Conservation (phyloP, 371 early-diverging fungal species). For the Lichtheimia corymbifera region DNA sequence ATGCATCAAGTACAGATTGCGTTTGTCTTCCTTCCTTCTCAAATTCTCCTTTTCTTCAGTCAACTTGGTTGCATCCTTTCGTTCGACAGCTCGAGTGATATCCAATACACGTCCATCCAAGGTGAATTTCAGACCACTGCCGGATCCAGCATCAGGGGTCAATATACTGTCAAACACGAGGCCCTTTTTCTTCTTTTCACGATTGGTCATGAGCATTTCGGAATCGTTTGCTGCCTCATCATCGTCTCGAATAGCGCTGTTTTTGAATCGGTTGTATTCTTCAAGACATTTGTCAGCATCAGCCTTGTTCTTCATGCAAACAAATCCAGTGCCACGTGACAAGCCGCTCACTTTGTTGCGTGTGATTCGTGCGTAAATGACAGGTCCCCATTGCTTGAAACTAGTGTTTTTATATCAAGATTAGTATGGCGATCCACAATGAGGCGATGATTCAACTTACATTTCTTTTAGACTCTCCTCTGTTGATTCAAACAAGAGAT, state of each 20-base stretch:
- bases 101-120: constrained; percentile 83
- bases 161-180: constrained; percentile 63
- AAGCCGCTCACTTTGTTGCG: constrained; percentile 79
- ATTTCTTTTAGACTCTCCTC: constrained; percentile 77
- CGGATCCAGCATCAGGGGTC: constrained; percentile 66
- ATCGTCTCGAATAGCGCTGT: constrained; percentile 43
- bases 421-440: constrained; percentile 11
- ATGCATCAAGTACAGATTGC: constrained; percentile 77
- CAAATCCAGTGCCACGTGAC: constrained; percentile 92
- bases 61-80: constrained; percentile 68
- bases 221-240: constrained; percentile 30
- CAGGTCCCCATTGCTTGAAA: constrained; percentile 71
- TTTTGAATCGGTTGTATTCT: constrained; percentile 62
- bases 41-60: constrained; percentile 61
- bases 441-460: constrained; percentile 40
- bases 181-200: constrained; percentile 60
- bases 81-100: constrained; percentile 79
- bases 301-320: constrained; percentile 74
- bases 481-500: constrained; percentile 86
- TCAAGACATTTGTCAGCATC: constrained; percentile 77
- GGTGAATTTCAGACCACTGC: constrained; percentile 64
- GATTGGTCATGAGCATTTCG: constrained; percentile 38
- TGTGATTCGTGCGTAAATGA: constrained; percentile 85
- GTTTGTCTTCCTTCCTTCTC: constrained; percentile 75
- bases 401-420: constrained; percentile 17